phyloP scores from a whole-genome alignment of 345 rosid genomes.

The Salix udensis region DNA sequence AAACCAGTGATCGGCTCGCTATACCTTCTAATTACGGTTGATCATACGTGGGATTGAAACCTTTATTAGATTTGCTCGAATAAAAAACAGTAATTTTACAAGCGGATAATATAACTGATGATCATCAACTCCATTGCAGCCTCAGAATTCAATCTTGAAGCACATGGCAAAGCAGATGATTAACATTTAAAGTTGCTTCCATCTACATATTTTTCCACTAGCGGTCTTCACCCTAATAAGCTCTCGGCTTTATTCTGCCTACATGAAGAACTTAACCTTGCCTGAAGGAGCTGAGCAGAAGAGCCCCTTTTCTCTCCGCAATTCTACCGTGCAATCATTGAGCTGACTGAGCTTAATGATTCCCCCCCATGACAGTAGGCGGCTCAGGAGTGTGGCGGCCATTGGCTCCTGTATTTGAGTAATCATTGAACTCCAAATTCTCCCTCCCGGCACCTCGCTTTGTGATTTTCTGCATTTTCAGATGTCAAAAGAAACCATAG shows the following conservation, averaged over 20 bases:
- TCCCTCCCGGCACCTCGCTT: neutral
- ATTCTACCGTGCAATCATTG: neutral
- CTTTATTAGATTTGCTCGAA: too few species aligned
- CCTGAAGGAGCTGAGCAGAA: neutral
- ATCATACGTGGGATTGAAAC: too few species aligned
- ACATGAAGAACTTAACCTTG: neutral
- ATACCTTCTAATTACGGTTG: too few species aligned
- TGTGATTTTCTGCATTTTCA: conserved; percentile 3
- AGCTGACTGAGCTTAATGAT: neutral
- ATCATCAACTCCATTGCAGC: neutral
- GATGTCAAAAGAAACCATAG: neutral
- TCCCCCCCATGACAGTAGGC: neutral
- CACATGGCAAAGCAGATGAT: too few species aligned
- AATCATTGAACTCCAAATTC: conserved; percentile 6
- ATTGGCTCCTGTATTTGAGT: conserved; percentile 10
- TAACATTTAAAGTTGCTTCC: too few species aligned
- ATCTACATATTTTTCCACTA: too few species aligned
- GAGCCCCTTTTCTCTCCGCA: neutral
- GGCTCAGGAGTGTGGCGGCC: neutral
- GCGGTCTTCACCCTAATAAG: too few species aligned
- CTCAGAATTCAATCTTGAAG: neutral
- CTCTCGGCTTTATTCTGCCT: too few species aligned
- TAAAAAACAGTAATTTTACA: neutral
- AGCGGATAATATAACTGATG: too few species aligned
- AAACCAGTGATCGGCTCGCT: too few species aligned